These are phyloP conservation scores for Ulmus americana DNA, from an alignment of 331 rosid species.

Conservation along the genomic window DNA sequence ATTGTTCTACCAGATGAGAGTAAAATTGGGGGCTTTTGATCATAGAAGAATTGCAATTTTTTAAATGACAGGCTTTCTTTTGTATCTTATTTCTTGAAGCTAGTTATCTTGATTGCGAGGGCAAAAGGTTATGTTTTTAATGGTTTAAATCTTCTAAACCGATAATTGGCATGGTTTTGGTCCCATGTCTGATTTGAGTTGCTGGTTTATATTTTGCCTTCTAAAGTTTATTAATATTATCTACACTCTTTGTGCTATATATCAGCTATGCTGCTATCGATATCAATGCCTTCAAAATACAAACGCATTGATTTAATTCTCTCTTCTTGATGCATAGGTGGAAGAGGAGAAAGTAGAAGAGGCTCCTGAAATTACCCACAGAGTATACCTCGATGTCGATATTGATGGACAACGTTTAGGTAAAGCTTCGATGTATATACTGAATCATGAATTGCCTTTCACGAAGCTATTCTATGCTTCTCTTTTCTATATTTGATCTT, in stretches of 20 bases:
- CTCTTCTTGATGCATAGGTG: constrained; percentile 34
- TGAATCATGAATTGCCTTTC: not conserved
- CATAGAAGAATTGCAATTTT: not conserved
- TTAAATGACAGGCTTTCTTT: not conserved
- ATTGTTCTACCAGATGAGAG: not conserved
- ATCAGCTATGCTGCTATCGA: not conserved
- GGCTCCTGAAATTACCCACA: constrained; percentile 73
- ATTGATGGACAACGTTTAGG: constrained; percentile 70
- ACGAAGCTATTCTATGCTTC: not conserved
- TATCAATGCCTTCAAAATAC: not conserved
- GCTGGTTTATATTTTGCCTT: not conserved
- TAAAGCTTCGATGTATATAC: constrained; percentile 20
- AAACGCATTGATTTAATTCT: constrained; percentile 1
- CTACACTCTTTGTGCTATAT: too few species aligned
- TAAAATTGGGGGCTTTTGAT: not conserved
- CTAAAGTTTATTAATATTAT: not conserved
- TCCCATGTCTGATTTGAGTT: not conserved
- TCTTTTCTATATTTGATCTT: not conserved
- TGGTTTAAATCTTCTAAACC: not conserved
- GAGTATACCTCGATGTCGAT: constrained; percentile 78
- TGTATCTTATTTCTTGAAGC: not conserved
- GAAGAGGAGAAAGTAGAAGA: constrained; percentile 45
- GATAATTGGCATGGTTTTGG: not conserved
- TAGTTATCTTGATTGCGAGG: not conserved
- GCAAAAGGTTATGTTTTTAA: not conserved